Evolutionary conservation across 495 filamentous ascomycete species (phyloP).

Genomic region (Xylaria cubensis): DNA sequence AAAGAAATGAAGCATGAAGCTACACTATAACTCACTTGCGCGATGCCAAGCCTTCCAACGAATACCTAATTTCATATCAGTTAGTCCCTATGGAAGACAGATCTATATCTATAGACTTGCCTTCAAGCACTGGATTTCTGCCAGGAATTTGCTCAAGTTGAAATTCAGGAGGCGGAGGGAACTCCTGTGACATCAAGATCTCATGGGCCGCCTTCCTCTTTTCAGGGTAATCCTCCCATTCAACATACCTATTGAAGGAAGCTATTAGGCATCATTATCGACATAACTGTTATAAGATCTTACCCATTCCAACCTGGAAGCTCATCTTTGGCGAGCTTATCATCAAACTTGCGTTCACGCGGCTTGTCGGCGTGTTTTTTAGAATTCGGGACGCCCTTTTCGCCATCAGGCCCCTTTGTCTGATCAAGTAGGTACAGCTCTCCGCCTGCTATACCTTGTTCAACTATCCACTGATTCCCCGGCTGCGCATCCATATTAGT

Average conservation of each 20-base stretch:
- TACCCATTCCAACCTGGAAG: conserved; percentile 41
- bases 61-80: conserved; percentile 45
- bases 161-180: conserved; percentile 64
- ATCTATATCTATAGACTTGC: conserved; percentile 9
- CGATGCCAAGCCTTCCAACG: conserved; percentile 72
- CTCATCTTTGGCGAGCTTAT: conserved; percentile 28
- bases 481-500: conserved; percentile 36
- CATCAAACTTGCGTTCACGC: conserved; percentile 25
- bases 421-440: conserved; percentile 58
- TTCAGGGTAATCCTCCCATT: conserved; percentile 74
- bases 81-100: not conserved
- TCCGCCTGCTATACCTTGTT: conserved; percentile 56
- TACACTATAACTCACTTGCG: conserved; percentile 41
- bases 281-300: not conserved
- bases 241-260: conserved; percentile 55
- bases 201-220: conserved; percentile 65
- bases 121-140: conserved; percentile 66
- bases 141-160: conserved; percentile 63
- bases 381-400: conserved; percentile 37
- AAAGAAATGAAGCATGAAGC: not conserved
- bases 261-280: not conserved
- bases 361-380: conserved; percentile 14
- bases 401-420: conserved; percentile 39
- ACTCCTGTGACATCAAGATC: conserved; percentile 63
- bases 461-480: conserved; percentile 61